Conservation (phyloP, 768 basidiomycete species). For the Suillus tomentosus region DNA sequence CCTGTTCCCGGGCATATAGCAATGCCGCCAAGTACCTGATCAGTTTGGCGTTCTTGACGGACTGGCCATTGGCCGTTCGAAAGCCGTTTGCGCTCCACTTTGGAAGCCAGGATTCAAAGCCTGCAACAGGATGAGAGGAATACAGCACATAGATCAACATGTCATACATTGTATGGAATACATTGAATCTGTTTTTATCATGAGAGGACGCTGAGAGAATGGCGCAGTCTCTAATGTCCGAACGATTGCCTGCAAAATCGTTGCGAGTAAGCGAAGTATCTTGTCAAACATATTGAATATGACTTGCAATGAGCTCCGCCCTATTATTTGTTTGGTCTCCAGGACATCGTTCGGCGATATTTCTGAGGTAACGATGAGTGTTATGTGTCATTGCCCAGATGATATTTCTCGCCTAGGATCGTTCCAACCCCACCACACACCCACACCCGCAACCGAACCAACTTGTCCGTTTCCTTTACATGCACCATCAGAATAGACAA, state of each 20-base stretch:
- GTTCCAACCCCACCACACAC: conserved; percentile 83
- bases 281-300: conserved; percentile 3
- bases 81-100: conserved; percentile 66
- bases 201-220: conserved; percentile 49
- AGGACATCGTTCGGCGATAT: conserved; percentile 79
- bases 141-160: conserved; percentile 3
- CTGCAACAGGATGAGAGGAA: conserved; percentile 40
- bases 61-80: conserved; percentile 44
- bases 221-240: conserved; percentile 79
- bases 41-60: conserved; percentile 73
- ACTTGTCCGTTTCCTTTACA: conserved; percentile 78
- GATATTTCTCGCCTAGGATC: conserved; percentile 56
- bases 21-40: conserved; percentile 72
- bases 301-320: conserved; percentile 77
- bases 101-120: conserved; percentile 65
- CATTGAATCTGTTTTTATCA: conserved; percentile 84
- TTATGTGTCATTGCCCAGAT: not conserved
- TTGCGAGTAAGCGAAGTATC: conserved; percentile 5
- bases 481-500: conserved; percentile 89
- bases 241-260: conserved; percentile 67
- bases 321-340: conserved; percentile 86
- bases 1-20: conserved; percentile 50
- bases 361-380: conserved; percentile 46
- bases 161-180: conserved; percentile 78
- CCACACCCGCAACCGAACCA: conserved; percentile 75